phyloP scores from a whole-genome alignment of 208 protist genomes.

The Trichomonas tenax region DNA sequence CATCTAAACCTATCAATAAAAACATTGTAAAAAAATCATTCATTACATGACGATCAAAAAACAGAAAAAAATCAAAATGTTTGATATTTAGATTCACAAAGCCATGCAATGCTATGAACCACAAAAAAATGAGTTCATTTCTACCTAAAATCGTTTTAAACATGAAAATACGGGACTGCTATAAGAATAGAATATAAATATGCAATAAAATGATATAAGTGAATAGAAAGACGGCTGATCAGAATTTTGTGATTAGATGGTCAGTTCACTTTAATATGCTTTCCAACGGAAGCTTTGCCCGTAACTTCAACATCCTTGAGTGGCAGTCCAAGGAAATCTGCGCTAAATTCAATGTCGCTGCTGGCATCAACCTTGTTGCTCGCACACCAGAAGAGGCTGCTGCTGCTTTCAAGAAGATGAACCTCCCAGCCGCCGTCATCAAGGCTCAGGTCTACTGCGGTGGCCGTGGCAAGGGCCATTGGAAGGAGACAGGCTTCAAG shows the following conservation, averaged over 20 bases:
- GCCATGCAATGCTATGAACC: too few species aligned
- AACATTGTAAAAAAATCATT: too few species aligned
- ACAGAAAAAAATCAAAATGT: too few species aligned
- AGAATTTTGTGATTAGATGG: background rate
- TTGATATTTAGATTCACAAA: too few species aligned
- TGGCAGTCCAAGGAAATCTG: conserved; percentile 17
- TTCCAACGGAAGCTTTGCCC: background rate
- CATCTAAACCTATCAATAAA: too few species aligned
- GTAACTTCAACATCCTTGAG: conserved; percentile 19
- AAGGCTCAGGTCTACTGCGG: conserved; percentile 74
- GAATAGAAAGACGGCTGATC: background rate
- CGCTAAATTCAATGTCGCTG: background rate
- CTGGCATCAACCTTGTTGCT: background rate
- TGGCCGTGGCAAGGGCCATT: conserved; percentile 88
- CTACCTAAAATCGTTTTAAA: too few species aligned
- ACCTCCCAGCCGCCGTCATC: conserved; percentile 31
- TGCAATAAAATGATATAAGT: too few species aligned
- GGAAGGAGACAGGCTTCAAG: conserved; percentile 76
- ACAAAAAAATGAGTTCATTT: too few species aligned
- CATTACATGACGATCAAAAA: too few species aligned
- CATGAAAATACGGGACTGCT: too few species aligned
- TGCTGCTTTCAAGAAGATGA: background rate
- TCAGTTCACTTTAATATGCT: conserved; percentile 23
- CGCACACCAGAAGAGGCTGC: background rate
- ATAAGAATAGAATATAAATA: too few species aligned